These are phyloP conservation scores for Nothopassalora personata DNA, from an alignment of 2,329 filamentous ascomycete genomes.

Conservation along the genomic window DNA sequence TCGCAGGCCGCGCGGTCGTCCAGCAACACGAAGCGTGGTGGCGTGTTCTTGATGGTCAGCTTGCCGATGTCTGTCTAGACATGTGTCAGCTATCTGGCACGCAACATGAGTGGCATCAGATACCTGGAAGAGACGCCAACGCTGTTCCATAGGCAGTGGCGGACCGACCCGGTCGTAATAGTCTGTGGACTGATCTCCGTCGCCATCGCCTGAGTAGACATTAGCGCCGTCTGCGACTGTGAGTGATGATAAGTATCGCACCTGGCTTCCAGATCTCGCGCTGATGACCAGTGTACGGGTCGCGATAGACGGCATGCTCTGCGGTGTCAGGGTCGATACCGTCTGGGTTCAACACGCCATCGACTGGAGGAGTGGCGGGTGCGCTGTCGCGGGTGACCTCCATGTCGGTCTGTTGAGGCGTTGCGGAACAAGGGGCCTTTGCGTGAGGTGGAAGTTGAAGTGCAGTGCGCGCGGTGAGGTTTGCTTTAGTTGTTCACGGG, in stretches of 20 bases:
- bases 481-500: neutral
- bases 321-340: constrained; percentile 5
- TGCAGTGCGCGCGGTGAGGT: neutral
- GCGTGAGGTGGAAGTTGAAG: neutral
- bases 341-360: neutral
- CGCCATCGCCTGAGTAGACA: constrained; percentile 25
- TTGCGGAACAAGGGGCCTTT: neutral
- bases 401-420: neutral
- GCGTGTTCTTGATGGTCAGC: constrained; percentile 24
- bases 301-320: constrained; percentile 19
- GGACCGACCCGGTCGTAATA: constrained; percentile 24
- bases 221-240: neutral
- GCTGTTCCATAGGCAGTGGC: constrained; percentile 20
- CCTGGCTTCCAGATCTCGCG: constrained; percentile 37
- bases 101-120: neutral
- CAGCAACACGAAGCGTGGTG: constrained; percentile 37
- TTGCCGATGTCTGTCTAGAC: constrained; percentile 24
- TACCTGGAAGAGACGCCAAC: constrained; percentile 38
- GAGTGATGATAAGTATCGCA: constrained; percentile 3
- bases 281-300: constrained; percentile 20
- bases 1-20: constrained; percentile 37
- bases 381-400: neutral
- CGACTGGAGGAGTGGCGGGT: neutral
- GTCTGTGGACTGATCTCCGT: constrained; percentile 31
- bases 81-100: neutral